These are phyloP conservation scores for Blastobotrys terrestris DNA, from an alignment of 805 yeast genomes.

Conservation along the genomic window DNA sequence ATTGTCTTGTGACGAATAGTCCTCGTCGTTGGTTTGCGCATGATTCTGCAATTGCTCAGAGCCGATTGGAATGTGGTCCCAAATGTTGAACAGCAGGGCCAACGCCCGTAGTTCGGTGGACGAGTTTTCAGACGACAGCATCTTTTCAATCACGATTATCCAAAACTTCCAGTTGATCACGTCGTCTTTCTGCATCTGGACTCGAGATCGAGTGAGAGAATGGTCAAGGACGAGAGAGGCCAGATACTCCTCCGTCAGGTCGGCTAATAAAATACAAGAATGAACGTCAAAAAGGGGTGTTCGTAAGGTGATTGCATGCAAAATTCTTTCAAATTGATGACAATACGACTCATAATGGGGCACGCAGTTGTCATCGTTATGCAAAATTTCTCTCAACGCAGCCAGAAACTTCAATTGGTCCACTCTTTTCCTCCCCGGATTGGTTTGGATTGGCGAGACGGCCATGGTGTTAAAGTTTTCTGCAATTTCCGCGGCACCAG, in stretches of 20 bases:
- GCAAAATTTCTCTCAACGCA: conserved; percentile 34
- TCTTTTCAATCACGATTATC: conserved; percentile 51
- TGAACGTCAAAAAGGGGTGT: conserved; percentile 32
- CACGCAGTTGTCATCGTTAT: conserved; percentile 29
- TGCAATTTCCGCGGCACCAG: neutral
- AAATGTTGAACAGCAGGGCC: conserved; percentile 62
- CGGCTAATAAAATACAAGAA: conserved; percentile 34
- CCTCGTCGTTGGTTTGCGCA: neutral
- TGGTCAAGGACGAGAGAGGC: conserved; percentile 28
- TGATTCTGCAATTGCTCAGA: conserved; percentile 1
- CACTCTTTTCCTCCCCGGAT: conserved; percentile 22
- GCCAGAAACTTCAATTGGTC: conserved; percentile 31
- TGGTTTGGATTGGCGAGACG: conserved; percentile 20
- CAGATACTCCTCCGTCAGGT: conserved; percentile 36
- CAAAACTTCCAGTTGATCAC: conserved; percentile 71
- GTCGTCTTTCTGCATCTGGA: conserved; percentile 19
- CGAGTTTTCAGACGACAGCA: conserved; percentile 59
- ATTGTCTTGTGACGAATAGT: neutral
- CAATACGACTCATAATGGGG: conserved; percentile 29
- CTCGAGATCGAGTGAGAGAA: conserved; percentile 23
- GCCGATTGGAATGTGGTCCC: conserved; percentile 50
- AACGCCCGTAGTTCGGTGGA: conserved; percentile 57
- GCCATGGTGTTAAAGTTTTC: conserved; percentile 13
- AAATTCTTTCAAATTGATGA: conserved; percentile 32
- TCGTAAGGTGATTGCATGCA: conserved; percentile 31